Base-by-base conservation (phyloP, 2,329 filamentous ascomycete genomes). In the Lachnellula hyalina region DNA sequence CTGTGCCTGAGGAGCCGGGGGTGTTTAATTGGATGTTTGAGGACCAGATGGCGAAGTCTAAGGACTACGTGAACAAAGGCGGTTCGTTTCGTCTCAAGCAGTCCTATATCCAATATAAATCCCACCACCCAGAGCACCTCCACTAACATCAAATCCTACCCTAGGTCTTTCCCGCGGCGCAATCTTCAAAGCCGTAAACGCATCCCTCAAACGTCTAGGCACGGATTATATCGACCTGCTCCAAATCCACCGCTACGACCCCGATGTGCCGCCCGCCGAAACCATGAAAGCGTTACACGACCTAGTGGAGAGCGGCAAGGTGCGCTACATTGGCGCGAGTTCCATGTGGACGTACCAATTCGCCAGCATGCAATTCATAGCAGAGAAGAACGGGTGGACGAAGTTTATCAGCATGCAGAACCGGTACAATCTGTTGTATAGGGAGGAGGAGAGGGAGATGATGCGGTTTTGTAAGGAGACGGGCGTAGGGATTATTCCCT, bases 111-210 rank as follows among this genome's bases (percentile, higher is more conserved):
- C 21, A 21, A 21, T 21, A 21, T 25, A 15, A 15, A 19, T 4
- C 72, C 69, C 44, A 21, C 12, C 5, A 12, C 14, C 9, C n/a
- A 34, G 17, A 35, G 25, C 25, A 5, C n/a, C 19, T 44, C n/a
- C 15, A 5, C 41, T 44, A 14, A 23, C 38, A 5, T 17, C 14
- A 15, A 40, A 19, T 14, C 41, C 9, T 2, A 21, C n/a, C 17
- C 9, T 19, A 45, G 84, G 85, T 0, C 70, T 87, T 21, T 83
- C 78, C 15, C 74, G 85, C 47, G 81, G 80, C 61, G 79, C 83
- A 52, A 83, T 88, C 60, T 82, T 88, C 63, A 79, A 84, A 59
- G 81, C 83, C 0, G 84, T 88, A 3, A 78, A 87, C n/a, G 77
- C 75, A 40, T 83, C 78, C 49, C 70, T 83, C 2, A 70, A 73